Conservation (phyloP, 805 yeast genomes). For the Kodamaea fukazawae region DNA sequence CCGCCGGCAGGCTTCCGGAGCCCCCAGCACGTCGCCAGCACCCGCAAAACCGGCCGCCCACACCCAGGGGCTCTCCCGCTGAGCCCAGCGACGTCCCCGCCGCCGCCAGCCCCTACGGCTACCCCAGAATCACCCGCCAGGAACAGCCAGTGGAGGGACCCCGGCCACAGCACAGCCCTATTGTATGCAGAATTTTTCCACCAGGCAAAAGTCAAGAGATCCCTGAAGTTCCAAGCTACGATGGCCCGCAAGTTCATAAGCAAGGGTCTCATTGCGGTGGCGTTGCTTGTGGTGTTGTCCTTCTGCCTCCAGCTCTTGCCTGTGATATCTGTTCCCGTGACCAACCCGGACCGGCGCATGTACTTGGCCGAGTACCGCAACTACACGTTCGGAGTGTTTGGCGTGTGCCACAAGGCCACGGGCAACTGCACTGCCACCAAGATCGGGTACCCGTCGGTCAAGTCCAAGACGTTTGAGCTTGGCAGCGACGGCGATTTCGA, state of each 20-base stretch:
- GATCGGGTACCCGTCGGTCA: slow-evolving; percentile 36
- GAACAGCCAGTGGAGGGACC: too few species aligned
- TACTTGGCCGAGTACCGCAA: slow-evolving; percentile 31
- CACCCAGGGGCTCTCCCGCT: too few species aligned
- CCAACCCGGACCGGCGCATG: slow-evolving; percentile 19
- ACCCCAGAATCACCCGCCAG: too few species aligned
- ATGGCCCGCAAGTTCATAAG: slow-evolving; percentile 19
- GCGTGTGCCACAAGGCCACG: slow-evolving; percentile 33
- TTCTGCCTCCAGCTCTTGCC: slow-evolving; percentile 37
- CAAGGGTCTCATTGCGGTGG: slow-evolving; percentile 29
- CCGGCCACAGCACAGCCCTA: too few species aligned
- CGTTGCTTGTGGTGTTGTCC: slow-evolving; percentile 28
- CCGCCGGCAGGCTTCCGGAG: too few species aligned
- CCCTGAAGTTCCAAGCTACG: too few species aligned
- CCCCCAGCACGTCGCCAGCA: too few species aligned
- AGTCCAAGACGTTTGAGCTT: slow-evolving; percentile 14
- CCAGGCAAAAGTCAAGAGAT: too few species aligned
- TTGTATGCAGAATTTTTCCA: neutral
- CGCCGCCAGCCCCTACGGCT: too few species aligned
- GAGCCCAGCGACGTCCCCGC: too few species aligned
- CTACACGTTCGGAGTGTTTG: slow-evolving; percentile 44
- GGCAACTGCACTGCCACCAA: slow-evolving; percentile 30
- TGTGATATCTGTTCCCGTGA: slow-evolving; percentile 42
- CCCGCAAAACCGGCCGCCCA: too few species aligned
- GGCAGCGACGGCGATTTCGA: slow-evolving; percentile 6